These are phyloP conservation scores for Leptographium flavum DNA, from an alignment of 2,329 filamentous ascomycete species.

Conservation along the genomic window DNA sequence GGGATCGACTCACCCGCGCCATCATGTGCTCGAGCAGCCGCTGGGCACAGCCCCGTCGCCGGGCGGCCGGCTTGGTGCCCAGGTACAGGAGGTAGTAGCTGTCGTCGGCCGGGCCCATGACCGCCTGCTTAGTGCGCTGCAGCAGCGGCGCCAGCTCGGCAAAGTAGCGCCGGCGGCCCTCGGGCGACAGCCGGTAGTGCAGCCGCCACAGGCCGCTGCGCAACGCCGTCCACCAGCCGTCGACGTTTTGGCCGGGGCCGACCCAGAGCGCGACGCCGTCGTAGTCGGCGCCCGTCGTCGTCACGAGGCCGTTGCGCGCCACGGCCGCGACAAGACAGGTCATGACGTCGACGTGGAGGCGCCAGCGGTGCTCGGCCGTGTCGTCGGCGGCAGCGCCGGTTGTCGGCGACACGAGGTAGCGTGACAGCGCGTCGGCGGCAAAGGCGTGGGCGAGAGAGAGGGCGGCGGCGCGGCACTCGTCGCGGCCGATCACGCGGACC, in stretches of 20 bases:
- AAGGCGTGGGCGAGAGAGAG: constrained; percentile 65
- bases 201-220: constrained; percentile 68
- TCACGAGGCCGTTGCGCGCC: constrained; percentile 58
- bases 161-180: constrained; percentile 64
- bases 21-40: constrained; percentile 60
- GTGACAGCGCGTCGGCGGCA: constrained; percentile 56
- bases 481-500: constrained; percentile 48
- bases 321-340: constrained; percentile 66
- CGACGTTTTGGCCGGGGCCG: constrained; percentile 58
- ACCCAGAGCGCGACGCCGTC: constrained; percentile 72
- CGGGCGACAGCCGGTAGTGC: constrained; percentile 56
- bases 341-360: constrained; percentile 63
- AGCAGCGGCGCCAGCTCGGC: constrained; percentile 62
- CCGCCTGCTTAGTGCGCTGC: constrained; percentile 53
- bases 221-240: constrained; percentile 57
- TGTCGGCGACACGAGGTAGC: constrained; percentile 41
- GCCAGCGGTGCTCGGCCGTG: constrained; percentile 54
- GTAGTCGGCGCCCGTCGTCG: constrained; percentile 60
- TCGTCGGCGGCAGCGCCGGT: not conserved
- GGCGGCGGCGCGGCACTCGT: constrained; percentile 58
- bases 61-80: constrained; percentile 56
- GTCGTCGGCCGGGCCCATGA: constrained; percentile 40
- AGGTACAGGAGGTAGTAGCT: constrained; percentile 77
- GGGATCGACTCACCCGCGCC: constrained; percentile 35
- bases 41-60: constrained; percentile 58